phyloP scores from a whole-genome alignment of 1,139 yeast genomes.

The Hansenula sp. region DNA sequence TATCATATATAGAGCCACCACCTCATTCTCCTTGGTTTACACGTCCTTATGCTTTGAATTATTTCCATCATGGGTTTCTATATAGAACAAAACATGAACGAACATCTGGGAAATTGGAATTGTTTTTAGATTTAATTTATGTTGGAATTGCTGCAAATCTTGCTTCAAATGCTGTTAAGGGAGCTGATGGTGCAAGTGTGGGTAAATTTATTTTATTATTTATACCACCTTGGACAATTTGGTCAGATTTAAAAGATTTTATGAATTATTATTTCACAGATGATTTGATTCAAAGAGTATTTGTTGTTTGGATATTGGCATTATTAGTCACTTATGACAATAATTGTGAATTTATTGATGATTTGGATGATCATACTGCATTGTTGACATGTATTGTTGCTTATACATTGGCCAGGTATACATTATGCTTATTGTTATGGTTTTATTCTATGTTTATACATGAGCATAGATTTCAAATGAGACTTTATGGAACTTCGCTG shows the following conservation, averaged over 20 bases:
- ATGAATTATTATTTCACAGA: conserved; percentile 64
- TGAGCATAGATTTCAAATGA: conserved; percentile 52
- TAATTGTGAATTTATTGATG: conserved; percentile 38
- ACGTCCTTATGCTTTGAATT: conserved; percentile 58
- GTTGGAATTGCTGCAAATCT: conserved; percentile 63
- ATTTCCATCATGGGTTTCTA: conserved; percentile 53
- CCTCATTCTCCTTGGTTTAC: conserved; percentile 41
- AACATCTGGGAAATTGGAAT: conserved; percentile 47
- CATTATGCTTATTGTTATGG: conserved; percentile 32
- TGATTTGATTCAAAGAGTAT: conserved; percentile 52
- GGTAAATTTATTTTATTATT: conserved; percentile 49
- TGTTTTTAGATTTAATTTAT: conserved; percentile 59
- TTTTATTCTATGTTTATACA: conserved; percentile 48
- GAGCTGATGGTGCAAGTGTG: conserved; percentile 45
- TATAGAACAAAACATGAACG: conserved; percentile 57
- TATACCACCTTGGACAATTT: conserved; percentile 57
- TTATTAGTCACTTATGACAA: conserved; percentile 52
- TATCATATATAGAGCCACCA: conserved; percentile 46
- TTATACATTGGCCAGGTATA: conserved; percentile 43
- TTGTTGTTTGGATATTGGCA: conserved; percentile 51
- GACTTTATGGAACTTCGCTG: conserved; percentile 35
- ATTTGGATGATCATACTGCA: conserved; percentile 36
- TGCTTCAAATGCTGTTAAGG: conserved; percentile 51
- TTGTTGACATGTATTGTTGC: conserved; percentile 36
- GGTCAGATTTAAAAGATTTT: conserved; percentile 63